Base-by-base conservation (phyloP, 306 rosid species). In the Prunus mira region DNA sequence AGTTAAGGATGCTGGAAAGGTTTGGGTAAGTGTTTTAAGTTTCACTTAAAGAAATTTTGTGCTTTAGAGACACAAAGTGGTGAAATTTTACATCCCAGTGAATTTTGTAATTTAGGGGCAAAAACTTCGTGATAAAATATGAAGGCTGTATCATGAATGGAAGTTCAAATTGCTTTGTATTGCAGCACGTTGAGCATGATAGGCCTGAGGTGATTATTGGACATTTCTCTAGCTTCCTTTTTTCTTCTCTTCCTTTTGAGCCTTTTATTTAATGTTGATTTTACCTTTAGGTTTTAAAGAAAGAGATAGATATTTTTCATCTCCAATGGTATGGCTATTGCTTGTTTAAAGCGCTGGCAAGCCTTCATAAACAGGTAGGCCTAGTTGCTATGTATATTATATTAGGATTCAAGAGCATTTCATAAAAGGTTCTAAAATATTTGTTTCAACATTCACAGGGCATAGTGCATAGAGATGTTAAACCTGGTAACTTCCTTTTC, bases 401-500 rank as follows among this genome's bases (percentile, higher is more conserved):
- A 20, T 25, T 5, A 62, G 46, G 54, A 52, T 72, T 56, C 38
- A 8, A 25, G 50, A 41, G 10, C 49, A 43, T 57, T 43, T 78
- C 12, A 65, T 67, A 57, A 32, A 22, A 63, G 56, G 38, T 28
- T 78, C 66, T 30, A 22, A 80, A 25, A 72, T 41, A 24, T 74
- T 69, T 72, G 41, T 69, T 43, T 83, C 71, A 45, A 41, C 72
- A 18, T 74, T 79, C 73, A 72, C 81, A 91, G 98, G 97, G 92
- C 79, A 84, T 89, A n/a, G 67, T 88, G 52, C 97, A 93, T 63
- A 84, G 98, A 79, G 98, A 93, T 82, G 84, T 93, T 72, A 93
- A 91, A 82, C 98, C 98, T 69, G 98, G 98, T n/a, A 93, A 93
- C 74, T 93, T 93, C 78, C 98, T 93, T 62, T 93, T 91, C 83